Base-by-base conservation (phyloP, 2,329 filamentous ascomycete genomes). In the Periconia sp. region DNA sequence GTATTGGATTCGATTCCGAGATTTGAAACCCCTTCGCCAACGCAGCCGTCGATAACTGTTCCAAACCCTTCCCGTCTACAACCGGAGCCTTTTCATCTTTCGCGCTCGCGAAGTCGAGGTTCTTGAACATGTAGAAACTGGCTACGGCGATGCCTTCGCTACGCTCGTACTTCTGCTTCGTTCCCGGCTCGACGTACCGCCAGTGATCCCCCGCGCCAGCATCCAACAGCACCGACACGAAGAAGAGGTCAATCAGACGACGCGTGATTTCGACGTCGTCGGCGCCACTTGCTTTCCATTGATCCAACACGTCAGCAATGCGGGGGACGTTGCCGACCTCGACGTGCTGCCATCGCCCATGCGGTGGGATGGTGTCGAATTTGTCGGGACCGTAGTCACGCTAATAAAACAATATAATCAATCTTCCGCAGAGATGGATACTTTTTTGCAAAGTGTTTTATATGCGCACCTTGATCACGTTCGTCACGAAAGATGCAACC, bases 121-220 rank as follows among this genome's bases (percentile, higher is more conserved):
- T 80, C 75, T 95, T 96, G 81, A 96, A 97, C 92, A 97, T 96
- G 63, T 96, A 92, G 62, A 88, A 67, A 69, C 83, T 86, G 19
- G 85, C 85, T 10, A 88, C 86, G 9, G 92, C 92, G 56, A 96
- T 81, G 2, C 92, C 92, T 72, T 97, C 93, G 54, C 91, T 96
- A 41, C 93, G 85, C 52, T 85, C 82, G 74, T 92, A 97, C 40
- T 87, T 74, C 54, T 85, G 87, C 45, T 89, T 89, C 59, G 91
- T 92, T 64, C 94, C 90, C 53, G 86, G 86, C 67, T 91, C 94
- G 77, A 90, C 92, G 76, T 96, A 97, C 56, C 85, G 87, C 93
- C 93, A 97, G 61, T 84, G 81, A 1, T 86, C 92, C 35, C 93
- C 93, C 1, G 93, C 91, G 20, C 93, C 93, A 5, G 93, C 90